These are phyloP conservation scores for Suhomyces bokatorum DNA, from an alignment of 1,139 yeast genomes.

Conservation along the genomic window DNA sequence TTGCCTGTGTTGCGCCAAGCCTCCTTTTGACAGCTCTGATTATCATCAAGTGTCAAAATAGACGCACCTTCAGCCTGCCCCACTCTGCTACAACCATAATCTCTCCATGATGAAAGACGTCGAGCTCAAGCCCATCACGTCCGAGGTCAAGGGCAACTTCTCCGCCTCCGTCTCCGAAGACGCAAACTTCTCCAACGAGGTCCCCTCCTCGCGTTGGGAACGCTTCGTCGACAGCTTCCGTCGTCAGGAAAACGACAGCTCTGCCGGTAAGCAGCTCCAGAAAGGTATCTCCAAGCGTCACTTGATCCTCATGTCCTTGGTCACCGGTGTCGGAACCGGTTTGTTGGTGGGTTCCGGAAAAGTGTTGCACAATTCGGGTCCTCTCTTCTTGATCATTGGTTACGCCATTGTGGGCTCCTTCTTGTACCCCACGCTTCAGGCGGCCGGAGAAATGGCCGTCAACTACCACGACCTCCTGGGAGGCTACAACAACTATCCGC, in stretches of 20 bases:
- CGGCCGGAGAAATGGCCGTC: conserved; percentile 47
- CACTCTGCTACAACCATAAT: not conserved
- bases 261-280: conserved; percentile 32
- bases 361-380: conserved; percentile 36
- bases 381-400: conserved; percentile 36
- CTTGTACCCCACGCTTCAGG: conserved; percentile 42
- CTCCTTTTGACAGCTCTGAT: no score
- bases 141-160: conserved; percentile 20
- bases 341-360: conserved; percentile 42
- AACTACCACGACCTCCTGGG: conserved; percentile 41
- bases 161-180: conserved; percentile 18
- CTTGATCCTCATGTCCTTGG: conserved; percentile 38
- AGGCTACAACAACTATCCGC: conserved; percentile 42
- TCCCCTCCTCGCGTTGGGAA: conserved; percentile 19
- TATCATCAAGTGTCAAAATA: no score
- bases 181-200: conserved; percentile 16
- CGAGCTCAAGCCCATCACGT: conserved; percentile 20
- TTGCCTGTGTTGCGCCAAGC: no score
- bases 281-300: conserved; percentile 39
- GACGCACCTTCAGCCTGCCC: no score
- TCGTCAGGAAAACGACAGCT: conserved; percentile 21
- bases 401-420: conserved; percentile 42
- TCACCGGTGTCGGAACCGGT: conserved; percentile 46
- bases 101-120: conserved; percentile 12
- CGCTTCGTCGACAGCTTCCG: conserved; percentile 35